A percentile compares a stretch with the other conserved stretches of the same genome.
phyloP scores from a whole-genome alignment of 306 rosid genomes.

The Castanopsis chinensis region DNA sequence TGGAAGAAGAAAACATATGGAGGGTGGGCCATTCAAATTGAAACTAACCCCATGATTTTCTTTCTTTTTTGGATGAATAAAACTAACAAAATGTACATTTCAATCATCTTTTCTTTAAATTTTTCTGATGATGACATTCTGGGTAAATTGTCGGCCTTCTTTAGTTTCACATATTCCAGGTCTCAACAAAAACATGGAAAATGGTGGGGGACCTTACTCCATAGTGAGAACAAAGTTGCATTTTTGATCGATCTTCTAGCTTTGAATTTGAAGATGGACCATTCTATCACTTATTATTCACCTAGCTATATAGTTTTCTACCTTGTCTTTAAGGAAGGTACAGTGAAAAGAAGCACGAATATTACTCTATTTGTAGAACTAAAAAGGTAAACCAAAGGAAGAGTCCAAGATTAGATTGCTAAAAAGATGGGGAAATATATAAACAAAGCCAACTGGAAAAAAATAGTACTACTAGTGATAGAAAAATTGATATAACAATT shows the following conservation, averaged over 20 bases:
- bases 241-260: background rate
- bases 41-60: conserved; percentile 2
- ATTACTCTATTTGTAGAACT: background rate
- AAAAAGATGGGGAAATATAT: background rate
- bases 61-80: background rate
- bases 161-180: conserved; percentile 22
- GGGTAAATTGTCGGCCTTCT: conserved; percentile 22
- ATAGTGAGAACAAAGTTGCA: background rate
- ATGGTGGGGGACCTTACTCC: conserved; percentile 32
- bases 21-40: conserved; percentile 12
- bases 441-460: too few relatives aligned
- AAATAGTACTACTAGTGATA: too few relatives aligned
- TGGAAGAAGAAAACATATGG: background rate
- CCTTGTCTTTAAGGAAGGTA: background rate
- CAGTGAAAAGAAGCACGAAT: conserved; percentile 4
- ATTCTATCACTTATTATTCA: conserved; percentile 10
- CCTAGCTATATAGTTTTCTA: background rate
- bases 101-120: conserved; percentile 25
- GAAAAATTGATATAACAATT: too few relatives aligned
- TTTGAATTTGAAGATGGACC: conserved; percentile 29
- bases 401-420: conserved; percentile 5
- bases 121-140: conserved; percentile 18
- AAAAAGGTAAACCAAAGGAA: background rate
- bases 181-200: conserved; percentile 20
- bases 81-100: background rate